Base-by-base conservation (phyloP, 768 basidiomycete species). In the Naematelia aurantialba region DNA sequence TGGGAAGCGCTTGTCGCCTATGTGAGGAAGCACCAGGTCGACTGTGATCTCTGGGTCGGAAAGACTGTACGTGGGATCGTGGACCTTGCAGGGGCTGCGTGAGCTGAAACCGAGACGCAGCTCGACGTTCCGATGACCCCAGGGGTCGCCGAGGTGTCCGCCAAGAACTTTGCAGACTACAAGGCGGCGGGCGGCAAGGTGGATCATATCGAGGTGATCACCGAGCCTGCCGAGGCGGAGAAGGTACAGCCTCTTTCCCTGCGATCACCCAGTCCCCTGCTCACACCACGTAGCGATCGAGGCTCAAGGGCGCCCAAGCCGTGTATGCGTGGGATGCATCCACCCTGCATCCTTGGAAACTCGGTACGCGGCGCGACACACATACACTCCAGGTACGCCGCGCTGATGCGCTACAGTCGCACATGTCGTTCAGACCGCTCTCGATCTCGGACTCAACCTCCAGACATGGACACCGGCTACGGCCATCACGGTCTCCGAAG, bases 111-210 rank as follows among this genome's bases (percentile, higher is more conserved):
- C 31, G 19, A 52, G 45, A 27, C n/a, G 12, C 24, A 68, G 66
- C 52, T 64, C 10, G 77, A 77, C 63, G 56, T 56, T 46, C 45
- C 69, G 47, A 52, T 67, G 53, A 59, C 58, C 13, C 69, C 69
- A 0, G 73, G 72, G 13, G 48, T 60, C 44, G 65, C 73, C 4
- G 52, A 60, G 21, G 56, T 22, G 8, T 63, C 63, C 10, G 52
- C 44, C 14, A 52, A 63, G 26, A 62, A 59, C 5, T 64, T 76
- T 44, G 45, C 58, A 0, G 69, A 67, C 12, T 76, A 69, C 55
- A 62, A 62, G 34, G 70, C 46, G 3, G 77, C 77, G 42, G 78
- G 78, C 17, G 78, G 76, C 11, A 56, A 70, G 21, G 64, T 68
- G 2, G 65, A 68, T 12, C 58, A 69, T 48, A 66, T 78, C 10